Base-by-base conservation (phyloP, 305 asterid genomes). In the Plantago coronopus region DNA sequence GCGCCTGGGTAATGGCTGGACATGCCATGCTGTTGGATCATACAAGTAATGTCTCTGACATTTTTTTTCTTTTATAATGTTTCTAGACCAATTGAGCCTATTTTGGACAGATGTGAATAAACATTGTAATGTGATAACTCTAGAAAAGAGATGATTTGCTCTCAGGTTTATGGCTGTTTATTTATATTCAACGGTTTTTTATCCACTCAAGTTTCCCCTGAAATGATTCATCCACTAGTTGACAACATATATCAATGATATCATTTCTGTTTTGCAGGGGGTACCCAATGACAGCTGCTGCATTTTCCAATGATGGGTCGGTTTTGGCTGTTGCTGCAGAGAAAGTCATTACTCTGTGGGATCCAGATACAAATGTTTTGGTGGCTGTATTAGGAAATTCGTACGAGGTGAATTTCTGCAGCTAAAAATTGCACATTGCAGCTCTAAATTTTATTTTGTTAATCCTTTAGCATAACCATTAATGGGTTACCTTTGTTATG, bases 1-100 rank as follows among this genome's bases (percentile, higher is more conserved):
- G 67, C 72, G 12, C 57, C 76, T 78, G 70, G 81, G 70, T 42
- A 59, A 66, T 73, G 91, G 96, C 61, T 93, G 99, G 99, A 78
- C 79, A 57, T 89, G 99, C 74, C 97, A 89, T 74, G 87, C 97
- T 64, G 87, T 89, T 78, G 97, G 96, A 72, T 93, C 99, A 62
- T 93, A 93, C 79, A 93, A 85, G 99, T 91, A 91, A 38, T 70
- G 34, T 69, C 61, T 62, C 63, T 49, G 14, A 34, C 51, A 63
- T 21, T 17, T 59, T 37, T 49, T 55, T 20, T 44, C 67, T 46
- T 70, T 70, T 58, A 21, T n/a, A 18, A 37, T 60, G 17, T 19
- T 20, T 34, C 53, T 60, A 37, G 58, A 54, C 19, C 50, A 34
- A 48, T 48, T 42, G 22, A 14, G 21, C 29, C 17, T 27, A 17